phyloP scores from a whole-genome alignment of 352 stramenopile species.

The Globisporangium okanoganense region DNA sequence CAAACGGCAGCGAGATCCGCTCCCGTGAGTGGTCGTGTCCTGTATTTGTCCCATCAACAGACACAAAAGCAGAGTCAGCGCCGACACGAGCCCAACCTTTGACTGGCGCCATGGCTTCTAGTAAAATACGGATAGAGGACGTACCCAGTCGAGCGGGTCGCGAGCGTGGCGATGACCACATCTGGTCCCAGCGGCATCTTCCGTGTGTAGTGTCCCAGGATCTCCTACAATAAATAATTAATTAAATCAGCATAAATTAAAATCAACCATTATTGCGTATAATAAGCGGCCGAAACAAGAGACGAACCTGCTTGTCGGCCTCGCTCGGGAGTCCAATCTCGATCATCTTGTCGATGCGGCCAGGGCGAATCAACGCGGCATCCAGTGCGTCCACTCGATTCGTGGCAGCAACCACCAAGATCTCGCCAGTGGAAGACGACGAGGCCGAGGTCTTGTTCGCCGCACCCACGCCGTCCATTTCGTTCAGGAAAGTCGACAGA shows the following conservation, averaged over 20 bases:
- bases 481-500: conserved; percentile 81
- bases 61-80: no score
- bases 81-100: no score
- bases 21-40: conserved; percentile 35
- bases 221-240: conserved; percentile 31
- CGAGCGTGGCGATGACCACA: conserved; percentile 45
- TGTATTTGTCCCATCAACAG: neutral
- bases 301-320: conserved; percentile 29
- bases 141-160: conserved; percentile 34
- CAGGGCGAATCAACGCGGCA: conserved; percentile 65
- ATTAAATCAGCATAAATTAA: conserved; percentile 1
- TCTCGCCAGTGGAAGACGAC: conserved; percentile 25
- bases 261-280: no score
- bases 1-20: conserved; percentile 67
- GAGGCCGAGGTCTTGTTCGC: conserved; percentile 12
- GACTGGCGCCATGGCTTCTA: neutral
- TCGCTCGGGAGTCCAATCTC: conserved; percentile 51
- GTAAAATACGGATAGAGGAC: conserved; percentile 14
- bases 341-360: conserved; percentile 73
- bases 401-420: conserved; percentile 73
- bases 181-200: conserved; percentile 66
- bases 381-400: conserved; percentile 71
- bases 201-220: conserved; percentile 57
- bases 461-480: conserved; percentile 78
- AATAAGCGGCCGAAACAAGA: neutral